phyloP scores from a whole-genome alignment of 2,329 filamentous ascomycete genomes.

The Pleurostoma richardsiae region DNA sequence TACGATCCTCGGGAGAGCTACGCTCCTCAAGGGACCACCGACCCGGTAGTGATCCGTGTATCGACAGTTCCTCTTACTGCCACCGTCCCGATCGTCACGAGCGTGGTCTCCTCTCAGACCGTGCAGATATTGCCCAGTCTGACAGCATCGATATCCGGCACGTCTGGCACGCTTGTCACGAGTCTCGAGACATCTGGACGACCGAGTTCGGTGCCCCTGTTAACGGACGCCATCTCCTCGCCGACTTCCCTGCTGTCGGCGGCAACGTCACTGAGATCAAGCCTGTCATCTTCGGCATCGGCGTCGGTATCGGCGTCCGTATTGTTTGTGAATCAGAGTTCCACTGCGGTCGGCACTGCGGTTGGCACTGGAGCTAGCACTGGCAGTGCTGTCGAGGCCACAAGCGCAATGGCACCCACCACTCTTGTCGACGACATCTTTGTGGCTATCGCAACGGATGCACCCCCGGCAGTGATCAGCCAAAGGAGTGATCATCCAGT shows the following conservation, averaged over 20 bases:
- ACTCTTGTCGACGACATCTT: constrained; percentile 46
- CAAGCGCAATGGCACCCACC: constrained; percentile 12
- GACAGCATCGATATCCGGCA: constrained; percentile 19
- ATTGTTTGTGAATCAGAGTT: too few species aligned
- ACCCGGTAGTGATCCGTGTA: constrained; percentile 19
- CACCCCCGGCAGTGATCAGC: constrained; percentile 43
- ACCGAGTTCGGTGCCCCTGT: constrained; percentile 13
- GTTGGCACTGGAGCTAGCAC: constrained; percentile 11
- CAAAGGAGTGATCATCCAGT: constrained; percentile 53
- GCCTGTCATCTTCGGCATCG: background rate
- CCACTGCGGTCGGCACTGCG: background rate
- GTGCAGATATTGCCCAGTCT: constrained; percentile 26
- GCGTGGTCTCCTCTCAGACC: constrained; percentile 19
- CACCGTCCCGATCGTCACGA: constrained; percentile 23
- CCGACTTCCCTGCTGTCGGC: constrained; percentile 4
- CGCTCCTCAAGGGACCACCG: constrained; percentile 7
- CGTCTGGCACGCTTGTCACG: constrained; percentile 25
- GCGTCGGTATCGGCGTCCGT: background rate
- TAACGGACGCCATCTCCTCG: constrained; percentile 11
- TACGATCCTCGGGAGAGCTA: background rate
- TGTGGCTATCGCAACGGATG: constrained; percentile 45
- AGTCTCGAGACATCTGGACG: constrained; percentile 19
- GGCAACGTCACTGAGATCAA: constrained; percentile 1
- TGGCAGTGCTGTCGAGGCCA: constrained; percentile 13
- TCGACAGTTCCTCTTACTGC: constrained; percentile 3